Conservation (phyloP, 2,329 filamentous ascomycete genomes). For the Monilinia aucupariae region DNA sequence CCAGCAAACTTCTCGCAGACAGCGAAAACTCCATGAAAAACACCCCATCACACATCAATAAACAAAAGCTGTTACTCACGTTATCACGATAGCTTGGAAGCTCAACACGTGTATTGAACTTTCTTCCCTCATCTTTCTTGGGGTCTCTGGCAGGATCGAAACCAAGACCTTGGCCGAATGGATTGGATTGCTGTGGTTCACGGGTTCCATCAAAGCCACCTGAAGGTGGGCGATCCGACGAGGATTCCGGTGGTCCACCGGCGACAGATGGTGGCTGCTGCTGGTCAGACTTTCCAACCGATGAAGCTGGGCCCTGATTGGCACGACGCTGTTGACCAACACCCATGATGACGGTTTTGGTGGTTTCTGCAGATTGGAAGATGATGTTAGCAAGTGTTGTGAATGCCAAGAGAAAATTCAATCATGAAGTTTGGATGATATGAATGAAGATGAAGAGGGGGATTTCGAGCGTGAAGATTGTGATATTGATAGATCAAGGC, state of each 20-base stretch:
- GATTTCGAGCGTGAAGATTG: background rate
- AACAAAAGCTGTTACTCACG: background rate
- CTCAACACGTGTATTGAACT: constrained; percentile 47
- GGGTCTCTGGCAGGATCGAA: constrained; percentile 40
- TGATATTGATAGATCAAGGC: background rate
- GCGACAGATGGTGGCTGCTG: constrained; percentile 1
- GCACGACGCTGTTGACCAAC: background rate
- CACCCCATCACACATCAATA: background rate
- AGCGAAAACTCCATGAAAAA: background rate
- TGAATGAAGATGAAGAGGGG: background rate
- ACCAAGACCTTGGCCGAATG: constrained; percentile 35
- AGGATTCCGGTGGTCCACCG: background rate
- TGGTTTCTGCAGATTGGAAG: background rate
- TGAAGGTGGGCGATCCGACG: background rate
- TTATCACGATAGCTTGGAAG: constrained; percentile 31
- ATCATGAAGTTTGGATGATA: background rate
- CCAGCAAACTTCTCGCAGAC: background rate
- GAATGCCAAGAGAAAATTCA: background rate
- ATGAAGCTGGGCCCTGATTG: background rate
- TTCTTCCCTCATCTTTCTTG: constrained; percentile 25
- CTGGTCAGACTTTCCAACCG: background rate
- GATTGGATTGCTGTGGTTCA: constrained; percentile 15
- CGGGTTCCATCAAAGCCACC: constrained; percentile 7
- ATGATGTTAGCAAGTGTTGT: background rate
- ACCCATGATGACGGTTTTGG: constrained; percentile 8